Percentiles rank a stretch among this genome's conserved stretches.
Evolutionary conservation across 352 stramenopile genomes (phyloP).

Genomic region (Globisporangium polare): DNA sequence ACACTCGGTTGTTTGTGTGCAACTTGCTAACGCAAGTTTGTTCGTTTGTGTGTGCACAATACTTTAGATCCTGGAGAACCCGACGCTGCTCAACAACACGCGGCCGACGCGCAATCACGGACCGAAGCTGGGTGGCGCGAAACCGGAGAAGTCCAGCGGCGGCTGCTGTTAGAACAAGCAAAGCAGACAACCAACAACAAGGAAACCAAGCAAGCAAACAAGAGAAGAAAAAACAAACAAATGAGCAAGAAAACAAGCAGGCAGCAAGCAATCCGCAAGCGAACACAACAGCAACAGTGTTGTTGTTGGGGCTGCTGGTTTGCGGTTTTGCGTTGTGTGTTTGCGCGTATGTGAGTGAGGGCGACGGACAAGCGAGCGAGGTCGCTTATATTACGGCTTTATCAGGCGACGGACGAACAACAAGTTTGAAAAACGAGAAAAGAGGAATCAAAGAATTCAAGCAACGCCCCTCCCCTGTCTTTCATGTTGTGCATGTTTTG

Average conservation of each 20-base stretch:
- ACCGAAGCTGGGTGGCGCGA: constrained; percentile 34
- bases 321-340: background rate
- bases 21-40: background rate
- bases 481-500: no score
- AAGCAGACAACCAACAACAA: background rate
- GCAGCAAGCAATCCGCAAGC: background rate
- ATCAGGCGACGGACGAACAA: background rate
- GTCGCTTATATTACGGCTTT: background rate
- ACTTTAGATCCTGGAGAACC: constrained; percentile 93
- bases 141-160: constrained; percentile 48
- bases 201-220: background rate
- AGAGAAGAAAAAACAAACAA: background rate
- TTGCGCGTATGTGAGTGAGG: constrained; percentile 1
- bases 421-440: background rate
- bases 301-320: background rate
- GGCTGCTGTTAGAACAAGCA: constrained; percentile 23
- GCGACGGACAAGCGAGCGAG: background rate
- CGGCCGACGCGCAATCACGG: constrained; percentile 44
- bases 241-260: background rate
- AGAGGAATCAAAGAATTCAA: background rate
- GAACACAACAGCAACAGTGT: background rate
- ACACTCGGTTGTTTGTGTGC: constrained; percentile 5
- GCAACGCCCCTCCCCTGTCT: no score
- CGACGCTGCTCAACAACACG: constrained; percentile 82
- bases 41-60: constrained; percentile 6